phyloP scores from a whole-genome alignment of 192 early-diverging fungal species.

The Coemansia sp. region DNA sequence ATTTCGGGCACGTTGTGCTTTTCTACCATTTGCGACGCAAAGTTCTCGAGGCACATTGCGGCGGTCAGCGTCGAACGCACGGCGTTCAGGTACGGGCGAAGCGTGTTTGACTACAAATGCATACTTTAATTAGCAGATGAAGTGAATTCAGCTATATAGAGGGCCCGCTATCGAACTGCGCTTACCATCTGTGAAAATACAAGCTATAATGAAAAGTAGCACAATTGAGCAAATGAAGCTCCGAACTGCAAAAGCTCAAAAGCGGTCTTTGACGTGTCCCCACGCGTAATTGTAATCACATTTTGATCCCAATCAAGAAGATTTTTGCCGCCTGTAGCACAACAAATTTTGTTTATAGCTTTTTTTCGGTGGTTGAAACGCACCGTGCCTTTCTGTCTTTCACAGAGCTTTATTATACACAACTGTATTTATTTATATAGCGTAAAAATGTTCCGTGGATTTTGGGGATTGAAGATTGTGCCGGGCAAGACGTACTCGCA shows the following conservation, averaged over 20 bases:
- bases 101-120: slow-evolving; percentile 85
- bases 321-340: slow-evolving; percentile 7
- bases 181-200: slow-evolving; percentile 12
- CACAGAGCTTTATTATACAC: slow-evolving; percentile 12
- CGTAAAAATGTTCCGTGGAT: slow-evolving; percentile 55
- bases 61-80: slow-evolving; percentile 92
- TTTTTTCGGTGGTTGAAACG: neutral
- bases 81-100: slow-evolving; percentile 92
- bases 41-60: slow-evolving; percentile 95
- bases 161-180: neutral
- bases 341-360: slow-evolving; percentile 8
- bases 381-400: neutral
- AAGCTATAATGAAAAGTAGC: neutral
- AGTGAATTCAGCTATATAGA: neutral
- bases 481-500: slow-evolving; percentile 78
- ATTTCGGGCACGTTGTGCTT: slow-evolving; percentile 99
- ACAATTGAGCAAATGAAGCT: neutral
- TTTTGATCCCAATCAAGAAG: slow-evolving; percentile 6
- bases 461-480: slow-evolving; percentile 69
- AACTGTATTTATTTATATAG: slow-evolving; percentile 4
- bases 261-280: neutral
- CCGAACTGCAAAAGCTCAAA: slow-evolving; percentile 2
- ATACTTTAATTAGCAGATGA: neutral
- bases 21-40: slow-evolving; percentile 95
- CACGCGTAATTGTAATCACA: slow-evolving; percentile 9